phyloP scores from a whole-genome alignment of 148 eudicot species.

The Simmondsia chinensis region DNA sequence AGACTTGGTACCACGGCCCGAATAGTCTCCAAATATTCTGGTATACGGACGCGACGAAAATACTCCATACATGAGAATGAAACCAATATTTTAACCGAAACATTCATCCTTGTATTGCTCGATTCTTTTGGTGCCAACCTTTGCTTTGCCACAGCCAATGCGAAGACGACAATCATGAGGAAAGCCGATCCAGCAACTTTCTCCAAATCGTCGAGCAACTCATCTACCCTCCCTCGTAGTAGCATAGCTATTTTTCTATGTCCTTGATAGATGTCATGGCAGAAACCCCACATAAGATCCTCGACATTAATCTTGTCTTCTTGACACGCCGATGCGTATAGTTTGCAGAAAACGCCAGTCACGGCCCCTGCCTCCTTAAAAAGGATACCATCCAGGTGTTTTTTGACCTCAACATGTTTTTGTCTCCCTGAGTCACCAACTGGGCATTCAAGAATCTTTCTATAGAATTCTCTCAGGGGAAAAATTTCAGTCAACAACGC shows the following conservation, averaged over 20 bases:
- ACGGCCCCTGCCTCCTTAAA: slow-evolving; percentile 93
- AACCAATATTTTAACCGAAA: slow-evolving; percentile 58
- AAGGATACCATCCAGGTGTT: slow-evolving; percentile 41
- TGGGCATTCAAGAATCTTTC: slow-evolving; percentile 26
- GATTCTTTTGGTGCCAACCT: slow-evolving; percentile 32
- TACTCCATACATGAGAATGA: slow-evolving; percentile 88
- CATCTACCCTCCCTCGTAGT: slow-evolving; percentile 42
- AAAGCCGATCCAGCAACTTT: slow-evolving; percentile 88
- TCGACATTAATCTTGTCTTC: slow-evolving; percentile 50
- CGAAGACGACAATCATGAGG: slow-evolving; percentile 89
- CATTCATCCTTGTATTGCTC: slow-evolving; percentile 32
- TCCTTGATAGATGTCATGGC: slow-evolving; percentile 56
- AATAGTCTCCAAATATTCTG: slow-evolving; percentile 86
- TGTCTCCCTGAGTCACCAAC: slow-evolving; percentile 8
- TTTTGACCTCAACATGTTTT: slow-evolving; percentile 28
- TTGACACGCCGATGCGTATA: slow-evolving; percentile 60
- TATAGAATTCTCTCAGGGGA: slow-evolving; percentile 48
- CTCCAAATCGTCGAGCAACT: slow-evolving; percentile 55
- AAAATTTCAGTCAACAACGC: slow-evolving; percentile 68
- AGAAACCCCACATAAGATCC: slow-evolving; percentile 61
- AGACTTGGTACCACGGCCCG: slow-evolving; percentile 40
- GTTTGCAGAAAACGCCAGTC: slow-evolving; percentile 68
- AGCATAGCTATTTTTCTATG: slow-evolving; percentile 54
- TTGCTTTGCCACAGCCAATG: slow-evolving; percentile 74
- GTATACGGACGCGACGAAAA: slow-evolving; percentile 76